These are phyloP conservation scores for Camelina sativa DNA, from an alignment of 345 rosid species.

Conservation along the genomic window DNA sequence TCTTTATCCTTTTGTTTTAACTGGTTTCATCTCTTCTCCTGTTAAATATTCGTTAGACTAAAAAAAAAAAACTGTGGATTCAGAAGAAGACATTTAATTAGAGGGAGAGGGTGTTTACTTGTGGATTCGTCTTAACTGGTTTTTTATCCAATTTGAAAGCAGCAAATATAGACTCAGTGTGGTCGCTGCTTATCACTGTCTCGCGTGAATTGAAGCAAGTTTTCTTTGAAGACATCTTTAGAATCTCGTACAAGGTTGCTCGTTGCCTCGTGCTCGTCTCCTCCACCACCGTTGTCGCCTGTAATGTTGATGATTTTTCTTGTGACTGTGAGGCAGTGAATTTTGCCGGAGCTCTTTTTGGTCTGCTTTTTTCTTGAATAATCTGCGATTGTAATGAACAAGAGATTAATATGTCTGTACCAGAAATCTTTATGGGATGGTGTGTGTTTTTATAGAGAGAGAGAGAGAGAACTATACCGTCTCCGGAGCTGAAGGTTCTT, in stretches of 20 bases:
- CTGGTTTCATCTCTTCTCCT: slow-evolving; percentile 27
- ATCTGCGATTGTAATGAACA: slow-evolving; percentile 46
- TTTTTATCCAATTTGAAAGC: slow-evolving; percentile 77
- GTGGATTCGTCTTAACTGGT: slow-evolving; percentile 36
- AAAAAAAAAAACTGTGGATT: background rate
- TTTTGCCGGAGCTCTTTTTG: slow-evolving; percentile 61
- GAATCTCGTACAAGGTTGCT: slow-evolving; percentile 64
- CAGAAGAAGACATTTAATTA: background rate
- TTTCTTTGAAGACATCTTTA: slow-evolving; percentile 61
- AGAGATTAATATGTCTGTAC: background rate
- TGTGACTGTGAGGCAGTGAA: slow-evolving; percentile 60
- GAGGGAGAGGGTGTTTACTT: slow-evolving; percentile 22
- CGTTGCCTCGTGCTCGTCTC: slow-evolving; percentile 50
- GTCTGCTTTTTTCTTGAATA: slow-evolving; percentile 53
- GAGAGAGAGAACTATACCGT: slow-evolving; percentile 52
- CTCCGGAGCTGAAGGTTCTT: slow-evolving; percentile 60
- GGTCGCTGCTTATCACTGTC: slow-evolving; percentile 49
- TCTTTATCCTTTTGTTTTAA: background rate
- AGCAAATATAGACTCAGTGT: slow-evolving; percentile 71
- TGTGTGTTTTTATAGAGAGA: background rate
- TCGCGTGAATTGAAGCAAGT: slow-evolving; percentile 46
- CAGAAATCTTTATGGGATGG: slow-evolving; percentile 11
- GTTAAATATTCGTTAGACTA: background rate
- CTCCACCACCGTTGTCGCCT: slow-evolving; percentile 40
- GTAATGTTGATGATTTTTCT: slow-evolving; percentile 43